Percentiles rank a stretch among this genome's conserved stretches.
Conservation (phyloP, 108 stramenopile genomes). For the Stephanodiscus triporus region DNA sequence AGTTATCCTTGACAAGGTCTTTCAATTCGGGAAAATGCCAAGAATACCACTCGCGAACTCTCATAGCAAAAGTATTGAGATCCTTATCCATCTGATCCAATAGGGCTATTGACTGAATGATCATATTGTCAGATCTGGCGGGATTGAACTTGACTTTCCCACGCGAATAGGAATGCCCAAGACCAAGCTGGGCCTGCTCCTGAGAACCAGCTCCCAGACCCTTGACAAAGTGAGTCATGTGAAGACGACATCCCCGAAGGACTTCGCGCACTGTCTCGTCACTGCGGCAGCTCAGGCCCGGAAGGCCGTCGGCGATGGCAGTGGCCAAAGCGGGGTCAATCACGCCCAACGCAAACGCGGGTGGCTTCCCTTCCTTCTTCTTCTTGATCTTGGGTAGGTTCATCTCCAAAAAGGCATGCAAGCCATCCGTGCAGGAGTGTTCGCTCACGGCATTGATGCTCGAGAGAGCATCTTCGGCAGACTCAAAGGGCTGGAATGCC, state of each 20-base stretch:
- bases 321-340: slow-evolving; percentile 87
- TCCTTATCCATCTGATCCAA: slow-evolving; percentile 99
- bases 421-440: slow-evolving; percentile 73
- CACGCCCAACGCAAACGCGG: slow-evolving; percentile 83
- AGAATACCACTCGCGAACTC: slow-evolving; percentile 98
- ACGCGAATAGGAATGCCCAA: slow-evolving; percentile 98
- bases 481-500: slow-evolving; percentile 96
- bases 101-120: slow-evolving; percentile 99
- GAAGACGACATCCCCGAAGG: slow-evolving; percentile 90
- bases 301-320: slow-evolving; percentile 91
- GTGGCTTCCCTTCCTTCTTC: slow-evolving; percentile 69
- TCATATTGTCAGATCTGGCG: slow-evolving; percentile 98
- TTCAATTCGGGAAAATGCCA: slow-evolving; percentile 99
- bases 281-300: slow-evolving; percentile 85
- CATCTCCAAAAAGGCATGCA: slow-evolving; percentile 94
- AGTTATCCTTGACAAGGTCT: slow-evolving; percentile 97
- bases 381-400: slow-evolving; percentile 89
- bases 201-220: slow-evolving; percentile 89
- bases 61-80: slow-evolving; percentile 99
- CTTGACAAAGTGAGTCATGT: slow-evolving; percentile 92
- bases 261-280: slow-evolving; percentile 94
- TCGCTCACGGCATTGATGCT: slow-evolving; percentile 91
- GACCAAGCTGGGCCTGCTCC: slow-evolving; percentile 97
- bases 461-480: slow-evolving; percentile 94
- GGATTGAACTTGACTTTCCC: slow-evolving; percentile 99